Evolutionary conservation across 306 rosid genomes (phyloP), one percentile per base, ranked within the genome.

Genomic region (Oxytropis ochrocephala): DNA sequence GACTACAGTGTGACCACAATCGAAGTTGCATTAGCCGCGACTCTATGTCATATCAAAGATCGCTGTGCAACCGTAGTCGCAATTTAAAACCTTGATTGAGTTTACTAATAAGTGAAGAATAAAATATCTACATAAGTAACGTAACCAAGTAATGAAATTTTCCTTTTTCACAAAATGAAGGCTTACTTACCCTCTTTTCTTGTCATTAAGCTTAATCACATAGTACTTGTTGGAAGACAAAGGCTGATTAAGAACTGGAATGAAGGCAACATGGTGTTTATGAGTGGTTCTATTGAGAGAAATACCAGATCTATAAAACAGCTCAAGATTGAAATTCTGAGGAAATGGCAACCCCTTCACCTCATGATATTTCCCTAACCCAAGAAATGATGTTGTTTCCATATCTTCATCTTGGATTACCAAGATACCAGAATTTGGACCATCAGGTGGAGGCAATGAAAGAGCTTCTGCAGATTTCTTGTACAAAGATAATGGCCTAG

Each of bases 181-280:
- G 59, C 76, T 78, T 84, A 88, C 79, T 78, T 84, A 88, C 97
- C 98, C 98, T 85, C 86, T 88, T 18, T 81, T 63, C 50, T 77
- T 79, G 35, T 84, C 94, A 5, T 29, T 60, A 2, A 81, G 84
- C 1, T 77, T 65, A 1, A 93, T 62, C 0, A 84, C 85, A 70
- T 93, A 90, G 82, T 90, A 91, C n/a, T 44, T 79, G 7, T 87
- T 82, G 46, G 94, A 79, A 61, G 85, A 75, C 63, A 85, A 13
- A 7, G 98, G 97, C 36, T 80, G 87, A 64, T 78, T 72, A n/a
- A 86, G 85, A 49, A 76, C 98, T 1, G 98, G 98, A 64, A 93
- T 80, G 80, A 90, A 85, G 62, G 77, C 43, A 16, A 84, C 82
- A 64, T 76, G 81, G 39, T 80, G 80, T 55, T 63, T 79, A 47